A percentile compares a stretch with the other conserved stretches of the same genome.
Evolutionary conservation across 345 rosid genomes (phyloP).

Genomic region (Euphorbia peplus): DNA sequence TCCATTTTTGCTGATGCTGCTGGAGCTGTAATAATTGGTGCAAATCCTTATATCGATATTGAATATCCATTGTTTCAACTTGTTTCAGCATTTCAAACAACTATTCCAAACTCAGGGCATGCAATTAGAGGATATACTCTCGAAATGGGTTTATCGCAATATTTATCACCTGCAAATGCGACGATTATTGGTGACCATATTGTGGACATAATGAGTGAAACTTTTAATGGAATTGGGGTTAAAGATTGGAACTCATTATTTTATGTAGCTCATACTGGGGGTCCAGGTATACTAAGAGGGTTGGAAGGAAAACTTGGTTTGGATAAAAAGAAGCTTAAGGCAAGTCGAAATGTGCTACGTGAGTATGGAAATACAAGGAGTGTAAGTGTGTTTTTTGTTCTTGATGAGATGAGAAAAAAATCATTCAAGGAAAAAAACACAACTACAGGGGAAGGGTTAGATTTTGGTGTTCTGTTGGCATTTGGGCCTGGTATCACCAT

Average conservation of each 20-base stretch:
- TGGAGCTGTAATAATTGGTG: conserved; percentile 56
- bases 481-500: conserved; percentile 78
- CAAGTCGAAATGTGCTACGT: conserved; percentile 55
- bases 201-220: conserved; percentile 53
- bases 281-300: conserved; percentile 54
- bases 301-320: conserved; percentile 53
- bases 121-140: conserved; percentile 61
- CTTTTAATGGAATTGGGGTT: conserved; percentile 55
- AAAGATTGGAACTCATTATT: too few species aligned
- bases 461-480: conserved; percentile 76
- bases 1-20: conserved; percentile 69
- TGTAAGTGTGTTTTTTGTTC: conserved; percentile 62
- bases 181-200: conserved; percentile 59
- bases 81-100: conserved; percentile 60
- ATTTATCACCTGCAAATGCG: conserved; percentile 55
- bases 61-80: conserved; percentile 61
- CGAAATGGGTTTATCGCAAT: conserved; percentile 64
- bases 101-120: conserved; percentile 63
- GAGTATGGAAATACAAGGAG: conserved; percentile 79
- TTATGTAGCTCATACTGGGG: conserved; percentile 66
- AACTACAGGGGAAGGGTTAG: conserved; percentile 69
- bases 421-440: conserved; percentile 38
- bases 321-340: conserved; percentile 46
- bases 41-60: conserved; percentile 39
- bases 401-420: conserved; percentile 73